Percentiles rank a stretch among this genome's conserved stretches.
These are phyloP conservation scores for Acacia crassicarpa DNA, from an alignment of 306 rosid genomes.

Conservation along the genomic window DNA sequence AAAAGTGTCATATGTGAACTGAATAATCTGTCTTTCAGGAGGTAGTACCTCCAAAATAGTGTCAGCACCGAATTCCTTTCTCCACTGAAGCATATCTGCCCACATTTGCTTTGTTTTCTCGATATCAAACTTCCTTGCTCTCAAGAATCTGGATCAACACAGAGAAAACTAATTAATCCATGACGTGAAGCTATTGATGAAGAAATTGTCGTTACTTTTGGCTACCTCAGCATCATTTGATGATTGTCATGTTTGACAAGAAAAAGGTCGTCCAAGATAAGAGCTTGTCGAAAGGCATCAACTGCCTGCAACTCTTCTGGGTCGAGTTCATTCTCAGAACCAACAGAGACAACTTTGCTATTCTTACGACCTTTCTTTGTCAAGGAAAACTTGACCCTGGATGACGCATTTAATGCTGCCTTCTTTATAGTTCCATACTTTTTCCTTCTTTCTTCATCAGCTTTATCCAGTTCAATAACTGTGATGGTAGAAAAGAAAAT, in stretches of 20 bases:
- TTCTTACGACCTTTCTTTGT: constrained; percentile 67
- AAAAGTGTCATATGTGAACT: not conserved
- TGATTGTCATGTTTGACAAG: constrained; percentile 85
- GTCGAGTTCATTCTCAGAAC: constrained; percentile 63
- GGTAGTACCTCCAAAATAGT: constrained; percentile 82
- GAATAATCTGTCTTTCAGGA: not conserved
- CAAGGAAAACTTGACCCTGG: constrained; percentile 69
- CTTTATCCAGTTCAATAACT: constrained; percentile 55
- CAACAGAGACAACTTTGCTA: constrained; percentile 74
- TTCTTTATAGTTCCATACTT: constrained; percentile 72
- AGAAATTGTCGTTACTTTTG: not conserved
- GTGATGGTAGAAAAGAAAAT: not conserved
- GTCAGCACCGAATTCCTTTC: constrained; percentile 87
- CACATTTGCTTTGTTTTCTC: constrained; percentile 98
- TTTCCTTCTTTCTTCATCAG: constrained; percentile 81
- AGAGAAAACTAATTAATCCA: not conserved
- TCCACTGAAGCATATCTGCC: constrained; percentile 97
- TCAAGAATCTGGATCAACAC: constrained; percentile 60
- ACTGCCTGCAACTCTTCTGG: constrained; percentile 74
- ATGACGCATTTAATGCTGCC: constrained; percentile 84
- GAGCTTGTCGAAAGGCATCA: constrained; percentile 88
- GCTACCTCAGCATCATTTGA: constrained; percentile 85
- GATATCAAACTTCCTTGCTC: constrained; percentile 88
- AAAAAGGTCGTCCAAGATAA: constrained; percentile 80
- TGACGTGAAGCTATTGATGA: not conserved